phyloP scores from a whole-genome alignment of 345 rosid genomes.

The Citrus reticulata region DNA sequence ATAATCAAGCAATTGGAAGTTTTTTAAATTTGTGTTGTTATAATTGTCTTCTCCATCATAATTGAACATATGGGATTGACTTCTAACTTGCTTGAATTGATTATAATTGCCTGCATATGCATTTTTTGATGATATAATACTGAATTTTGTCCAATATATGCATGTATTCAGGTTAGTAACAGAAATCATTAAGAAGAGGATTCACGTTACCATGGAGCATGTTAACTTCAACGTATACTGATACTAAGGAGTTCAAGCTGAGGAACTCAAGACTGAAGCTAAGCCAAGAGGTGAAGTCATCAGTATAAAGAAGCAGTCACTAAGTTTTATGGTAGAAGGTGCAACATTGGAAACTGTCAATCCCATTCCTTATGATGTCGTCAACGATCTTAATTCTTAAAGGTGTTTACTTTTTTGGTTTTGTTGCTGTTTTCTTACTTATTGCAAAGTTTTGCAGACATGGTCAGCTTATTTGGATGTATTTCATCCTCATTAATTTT shows the following conservation, averaged over 20 bases:
- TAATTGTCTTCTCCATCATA: neutral
- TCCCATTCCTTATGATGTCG: constrained; percentile 71
- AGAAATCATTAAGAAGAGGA: constrained; percentile 3
- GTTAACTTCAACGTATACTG: constrained; percentile 59
- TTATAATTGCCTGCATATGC: neutral
- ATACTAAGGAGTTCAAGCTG: constrained; percentile 53
- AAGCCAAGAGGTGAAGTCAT: constrained; percentile 56
- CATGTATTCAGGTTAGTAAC: too few species aligned
- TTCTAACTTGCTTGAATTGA: neutral
- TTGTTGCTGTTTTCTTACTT: constrained; percentile 6
- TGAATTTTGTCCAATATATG: neutral
- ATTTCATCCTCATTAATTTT: neutral
- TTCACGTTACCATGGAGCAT: constrained; percentile 64
- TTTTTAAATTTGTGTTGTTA: neutral
- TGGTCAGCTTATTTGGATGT: too few species aligned
- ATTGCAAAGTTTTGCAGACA: neutral
- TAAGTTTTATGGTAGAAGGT: constrained; percentile 68
- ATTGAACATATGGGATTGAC: too few species aligned
- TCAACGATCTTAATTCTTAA: constrained; percentile 49
- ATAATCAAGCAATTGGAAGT: too few species aligned
- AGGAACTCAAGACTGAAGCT: constrained; percentile 39
- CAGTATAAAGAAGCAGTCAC: constrained; percentile 71
- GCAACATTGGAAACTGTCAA: constrained; percentile 62
- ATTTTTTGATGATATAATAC: neutral
- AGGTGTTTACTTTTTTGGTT: constrained; percentile 36